Evolutionary conservation across 352 stramenopile species (phyloP), one percentile per base, ranked within the genome.

Genomic region (Nothophytophthora sp.): DNA sequence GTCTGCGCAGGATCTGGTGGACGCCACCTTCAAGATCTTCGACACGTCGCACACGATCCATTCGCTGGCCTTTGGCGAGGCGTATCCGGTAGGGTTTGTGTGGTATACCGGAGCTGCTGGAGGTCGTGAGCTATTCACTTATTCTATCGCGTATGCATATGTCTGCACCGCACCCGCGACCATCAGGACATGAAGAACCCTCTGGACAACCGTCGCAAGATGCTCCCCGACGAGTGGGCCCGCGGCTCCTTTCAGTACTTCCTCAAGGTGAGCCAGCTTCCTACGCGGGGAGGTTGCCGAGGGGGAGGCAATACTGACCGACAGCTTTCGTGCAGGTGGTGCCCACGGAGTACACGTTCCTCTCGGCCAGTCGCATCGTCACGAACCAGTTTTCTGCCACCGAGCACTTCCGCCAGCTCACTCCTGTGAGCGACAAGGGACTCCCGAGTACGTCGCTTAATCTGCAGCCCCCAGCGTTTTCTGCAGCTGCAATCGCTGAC

Each of bases 361-460:
- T 98, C 18, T 90, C 90, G 12, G 90, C 92, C 20, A 81, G 71
- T 5, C 78, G 69, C 7, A 91, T 98, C 54, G 70, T 86, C 40
- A 98, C 90, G 19, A 99, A 99, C 69, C 97, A 99, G 80, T 99
- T 98, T 76, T 98, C 86, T n/a, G 96, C 97, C 9, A 99, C 96
- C 11, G 95, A 99, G 62, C 95, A 99, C 75, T 91, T 99, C 50
- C 76, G 73, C 33, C 62, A 88, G 63, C 76, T 92, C 47, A 90
- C 86, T 25, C 90, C 72, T 70, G 94, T 88, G 63, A 97, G 53
- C 47, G 77, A 92, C 58, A 91, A 92, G 65, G 81, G 82, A 3
- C 63, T 95, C 0, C 85, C 85, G 3, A 88, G 85, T 92, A 81
- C 57, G 77, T 83, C 7, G 27, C 6, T 13, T 9, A 23, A 11